phyloP scores from a whole-genome alignment of 78 protist species.

The Dictyostelium citrinum region DNA sequence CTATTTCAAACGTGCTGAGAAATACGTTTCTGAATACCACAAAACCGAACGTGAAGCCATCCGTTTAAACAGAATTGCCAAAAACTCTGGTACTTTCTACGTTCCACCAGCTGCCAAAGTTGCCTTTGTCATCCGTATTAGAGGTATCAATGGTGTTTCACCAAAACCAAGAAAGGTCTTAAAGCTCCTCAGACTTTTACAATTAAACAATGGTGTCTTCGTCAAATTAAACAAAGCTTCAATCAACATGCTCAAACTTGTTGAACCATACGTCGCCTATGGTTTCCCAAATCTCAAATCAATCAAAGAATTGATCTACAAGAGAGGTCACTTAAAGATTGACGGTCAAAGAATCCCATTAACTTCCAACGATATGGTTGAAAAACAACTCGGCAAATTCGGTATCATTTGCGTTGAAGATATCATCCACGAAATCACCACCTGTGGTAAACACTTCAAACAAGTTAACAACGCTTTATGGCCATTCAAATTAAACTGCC shows the following conservation, averaged over 20 bases:
- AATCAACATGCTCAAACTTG: slow-evolving; percentile 96
- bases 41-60: slow-evolving; percentile 72
- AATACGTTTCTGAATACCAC: slow-evolving; percentile 94
- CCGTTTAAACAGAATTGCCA: slow-evolving; percentile 90
- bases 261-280: slow-evolving; percentile 98
- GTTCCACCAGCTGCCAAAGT: slow-evolving; percentile 98
- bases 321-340: slow-evolving; percentile 98
- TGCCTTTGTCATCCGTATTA: slow-evolving; percentile 98
- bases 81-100: slow-evolving; percentile 94
- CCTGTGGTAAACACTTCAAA: slow-evolving; percentile 97
- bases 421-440: slow-evolving; percentile 99
- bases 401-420: slow-evolving; percentile 99
- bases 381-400: slow-evolving; percentile 87
- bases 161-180: slow-evolving; percentile 98
- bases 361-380: slow-evolving; percentile 94
- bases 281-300: slow-evolving; percentile 98
- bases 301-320: slow-evolving; percentile 97
- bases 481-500: slow-evolving; percentile 99
- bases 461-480: slow-evolving; percentile 96
- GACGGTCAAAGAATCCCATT: slow-evolving; percentile 95
- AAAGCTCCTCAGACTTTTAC: slow-evolving; percentile 98
- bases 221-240: slow-evolving; percentile 98
- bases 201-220: slow-evolving; percentile 99
- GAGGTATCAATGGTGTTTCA: slow-evolving; percentile 98
- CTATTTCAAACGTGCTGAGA: slow-evolving; percentile 91